Conservation (phyloP, 768 basidiomycete species). For the Boletellus emodensis region DNA sequence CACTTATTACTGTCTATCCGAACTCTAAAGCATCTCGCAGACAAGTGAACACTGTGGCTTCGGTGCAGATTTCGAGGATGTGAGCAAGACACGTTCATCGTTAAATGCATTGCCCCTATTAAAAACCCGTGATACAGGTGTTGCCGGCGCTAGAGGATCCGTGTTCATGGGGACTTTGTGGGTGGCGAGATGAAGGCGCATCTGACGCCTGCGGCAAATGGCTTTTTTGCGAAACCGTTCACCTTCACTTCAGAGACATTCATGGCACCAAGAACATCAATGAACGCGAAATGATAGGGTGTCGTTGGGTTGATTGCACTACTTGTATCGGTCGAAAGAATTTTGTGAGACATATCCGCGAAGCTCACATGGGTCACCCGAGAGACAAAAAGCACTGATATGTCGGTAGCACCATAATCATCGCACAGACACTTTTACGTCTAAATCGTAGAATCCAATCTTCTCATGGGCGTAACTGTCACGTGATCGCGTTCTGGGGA, state of each 20-base stretch:
- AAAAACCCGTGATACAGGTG: not conserved
- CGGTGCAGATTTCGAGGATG: not conserved
- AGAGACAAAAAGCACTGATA: not conserved
- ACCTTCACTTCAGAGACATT: not conserved
- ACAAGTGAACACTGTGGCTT: too few relatives aligned
- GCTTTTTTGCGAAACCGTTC: not conserved
- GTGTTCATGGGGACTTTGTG: not conserved
- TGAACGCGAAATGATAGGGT: not conserved
- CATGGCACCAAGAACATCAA: not conserved
- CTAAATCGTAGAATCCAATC: too few relatives aligned
- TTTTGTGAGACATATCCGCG: not conserved
- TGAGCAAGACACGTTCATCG: not conserved
- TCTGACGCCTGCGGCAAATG: not conserved
- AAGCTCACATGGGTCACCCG: not conserved
- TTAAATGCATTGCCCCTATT: not conserved
- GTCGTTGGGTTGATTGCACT: not conserved
- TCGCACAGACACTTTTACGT: too few relatives aligned
- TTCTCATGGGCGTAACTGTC: not conserved
- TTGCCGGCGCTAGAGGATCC: not conserved
- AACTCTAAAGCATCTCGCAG: too few relatives aligned
- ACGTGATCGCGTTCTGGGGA: constrained; percentile 16
- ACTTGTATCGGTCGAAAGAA: not conserved
- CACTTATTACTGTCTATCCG: too few relatives aligned
- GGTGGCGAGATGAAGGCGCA: not conserved
- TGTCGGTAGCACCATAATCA: too few relatives aligned